These are phyloP conservation scores for Bombardia bombarda DNA, from an alignment of 495 filamentous ascomycete species.

Conservation along the genomic window DNA sequence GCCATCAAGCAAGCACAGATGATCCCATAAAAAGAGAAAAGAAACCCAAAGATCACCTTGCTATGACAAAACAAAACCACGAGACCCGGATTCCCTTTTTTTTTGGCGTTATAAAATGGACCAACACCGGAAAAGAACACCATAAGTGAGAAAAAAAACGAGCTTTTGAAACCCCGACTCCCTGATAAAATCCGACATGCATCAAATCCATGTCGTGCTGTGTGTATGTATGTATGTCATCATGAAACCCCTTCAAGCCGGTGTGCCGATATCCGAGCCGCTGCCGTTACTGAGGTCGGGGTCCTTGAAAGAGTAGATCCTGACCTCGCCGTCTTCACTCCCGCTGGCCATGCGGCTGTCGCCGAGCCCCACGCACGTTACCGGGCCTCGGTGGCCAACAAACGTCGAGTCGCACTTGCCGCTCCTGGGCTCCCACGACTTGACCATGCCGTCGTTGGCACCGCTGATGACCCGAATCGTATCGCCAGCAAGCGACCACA, in stretches of 20 bases:
- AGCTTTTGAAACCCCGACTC: no score
- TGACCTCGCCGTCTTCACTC: constrained; percentile 84
- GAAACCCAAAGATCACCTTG: not conserved
- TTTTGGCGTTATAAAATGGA: no score
- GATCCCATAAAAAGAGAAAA: constrained; percentile 2
- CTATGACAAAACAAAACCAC: no score
- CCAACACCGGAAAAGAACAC: no score
- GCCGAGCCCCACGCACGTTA: constrained; percentile 62
- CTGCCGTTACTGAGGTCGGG: no score
- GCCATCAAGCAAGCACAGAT: no score
- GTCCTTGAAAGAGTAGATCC: constrained; percentile 76
- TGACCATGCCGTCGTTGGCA: constrained; percentile 88
- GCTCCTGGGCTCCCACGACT: constrained; percentile 89
- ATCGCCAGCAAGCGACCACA: constrained; percentile 92
- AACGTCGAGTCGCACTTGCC: constrained; percentile 89
- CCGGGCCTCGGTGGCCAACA: constrained; percentile 78
- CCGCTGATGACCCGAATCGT: constrained; percentile 82
- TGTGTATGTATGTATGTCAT: not conserved
- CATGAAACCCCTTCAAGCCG: constrained; percentile 11
- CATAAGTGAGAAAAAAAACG: not conserved
- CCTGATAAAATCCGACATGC: no score
- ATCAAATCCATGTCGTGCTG: no score
- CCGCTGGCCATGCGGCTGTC: constrained; percentile 83
- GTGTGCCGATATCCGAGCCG: constrained; percentile 24
- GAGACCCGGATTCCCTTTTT: no score